Evolutionary conservation across 202 grass and related monocot genomes (phyloP), one percentile per base, ranked within the genome.

Genomic region (Hordeum pubiflorum): DNA sequence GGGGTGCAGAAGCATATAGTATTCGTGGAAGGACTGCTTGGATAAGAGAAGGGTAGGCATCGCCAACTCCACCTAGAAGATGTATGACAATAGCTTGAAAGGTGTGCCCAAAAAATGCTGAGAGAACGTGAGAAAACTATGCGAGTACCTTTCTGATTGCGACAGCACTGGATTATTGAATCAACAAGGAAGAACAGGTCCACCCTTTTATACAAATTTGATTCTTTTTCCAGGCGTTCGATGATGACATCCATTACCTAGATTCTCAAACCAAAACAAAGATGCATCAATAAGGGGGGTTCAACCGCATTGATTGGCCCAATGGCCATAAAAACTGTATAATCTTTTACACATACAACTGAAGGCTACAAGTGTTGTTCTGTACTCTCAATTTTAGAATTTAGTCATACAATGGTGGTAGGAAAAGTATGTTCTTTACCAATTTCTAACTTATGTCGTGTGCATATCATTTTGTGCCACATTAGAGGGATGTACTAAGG

Each of bases 171-270:
- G 74, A 81, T 94, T 79, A 97, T 97, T 80, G 95, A 97, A 94
- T 97, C 92, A 1, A 97, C 95, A 46, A 97, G 89, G 84, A 94
- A 97, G 88, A 97, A 94, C 56, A 94, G 72, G 69, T 97, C 95
- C 18, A 97, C 90, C 59, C 95, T 93, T 78, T 91, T 94, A 77
- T 91, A 61, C 72, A 97, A 91, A 87, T 87, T 89, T 37, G 88
- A 85, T 84, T 97, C 92, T 29, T 84, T 97, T 84, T 97, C 92
- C 68, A 97, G 38, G 70, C 83, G 82, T 75, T 97, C 92, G 36
- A 97, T 85, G 83, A 94, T 88, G 78, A 94, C 85, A 86, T 97
- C 95, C 80, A 97, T 89, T 74, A 94, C 95, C 95, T 97, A 90
- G 15, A 75, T 65, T 74, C 72, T 81, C 66, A 27, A 61, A 79